These are phyloP conservation scores for Solanum chaucha DNA, from an alignment of 257 asterid species.

Conservation along the genomic window DNA sequence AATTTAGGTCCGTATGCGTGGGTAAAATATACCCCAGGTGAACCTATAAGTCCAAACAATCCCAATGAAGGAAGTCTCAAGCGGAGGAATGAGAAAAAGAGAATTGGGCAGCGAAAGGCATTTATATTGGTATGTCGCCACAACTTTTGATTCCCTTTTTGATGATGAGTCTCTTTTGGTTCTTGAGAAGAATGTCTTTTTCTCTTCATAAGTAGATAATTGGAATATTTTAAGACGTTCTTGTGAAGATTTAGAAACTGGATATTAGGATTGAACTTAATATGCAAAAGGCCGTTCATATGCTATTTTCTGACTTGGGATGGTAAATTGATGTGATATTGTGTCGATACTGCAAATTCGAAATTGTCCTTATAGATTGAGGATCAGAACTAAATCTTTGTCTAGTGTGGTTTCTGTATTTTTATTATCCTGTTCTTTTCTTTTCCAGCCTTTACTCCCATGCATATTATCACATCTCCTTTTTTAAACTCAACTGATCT, in stretches of 20 bases:
- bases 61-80: slow-evolving; percentile 86
- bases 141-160: not conserved
- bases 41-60: slow-evolving; percentile 52
- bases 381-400: not conserved
- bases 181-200: not conserved
- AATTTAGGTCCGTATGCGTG: slow-evolving; percentile 65
- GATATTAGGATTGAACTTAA: not conserved
- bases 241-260: not conserved
- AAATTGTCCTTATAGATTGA: not conserved
- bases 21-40: slow-evolving; percentile 44
- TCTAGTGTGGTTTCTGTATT: not conserved
- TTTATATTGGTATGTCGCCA: slow-evolving; percentile 45
- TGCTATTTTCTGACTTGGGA: not conserved
- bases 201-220: not conserved
- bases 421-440: not conserved
- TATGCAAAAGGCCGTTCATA: not conserved
- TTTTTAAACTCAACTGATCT: not conserved
- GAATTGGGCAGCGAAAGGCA: slow-evolving; percentile 47
- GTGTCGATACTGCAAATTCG: not conserved
- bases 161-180: not conserved
- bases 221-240: not conserved
- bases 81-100: slow-evolving; percentile 77
- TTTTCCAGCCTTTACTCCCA: not conserved
- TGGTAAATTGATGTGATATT: not conserved
- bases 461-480: not conserved